Base-by-base conservation (phyloP, 306 rosid species). In the Vachellia pachyceras region DNA sequence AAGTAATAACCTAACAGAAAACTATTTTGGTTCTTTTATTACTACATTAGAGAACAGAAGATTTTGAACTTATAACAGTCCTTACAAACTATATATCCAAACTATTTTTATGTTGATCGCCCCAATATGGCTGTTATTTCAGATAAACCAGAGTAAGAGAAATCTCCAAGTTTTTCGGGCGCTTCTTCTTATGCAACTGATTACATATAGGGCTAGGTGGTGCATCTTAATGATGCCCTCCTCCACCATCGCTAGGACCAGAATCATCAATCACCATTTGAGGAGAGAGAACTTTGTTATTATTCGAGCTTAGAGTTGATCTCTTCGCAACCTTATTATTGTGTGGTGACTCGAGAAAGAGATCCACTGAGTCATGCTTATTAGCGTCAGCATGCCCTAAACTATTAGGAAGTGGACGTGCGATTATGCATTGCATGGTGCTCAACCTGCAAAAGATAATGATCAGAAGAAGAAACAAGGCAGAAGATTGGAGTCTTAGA, bases 201-300 rank as follows among this genome's bases (percentile, higher is more conserved):
- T 10, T 3, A 6, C 20, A 55, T 36, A 23, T 58, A 4, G 36
- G 33, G 36, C 35, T 58, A 22, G 36, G 35, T 57, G 13, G 7
- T 11, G 17, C 37, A 11, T 29, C 33, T 2, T 57, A 9, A 5
- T 61, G 0, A 63, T 33, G 68, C 10, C 41, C 66, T 58, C 6
- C 13, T 54, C 86, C 87, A 9, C 87, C 72, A 10, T 39, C 74
- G 78, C 86, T n/a, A 71, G 91, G 91, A 25, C 89, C 91, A n/a
- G 81, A 67, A 15, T 55, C 0, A 25, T 40, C 64, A 9, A 79
- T 39, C 49, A 10, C 55, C 5, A 6, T 49, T 9, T 63, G 40
- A 65, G 25, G 8, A 18, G 49, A 37, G 44, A 23, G 72, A 35
- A 29, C 13, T 50, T 41, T 49, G 4, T 64, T 57, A 22, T 8